Conservation (phyloP, 192 early-diverging fungal species). For the Podila horticola region DNA sequence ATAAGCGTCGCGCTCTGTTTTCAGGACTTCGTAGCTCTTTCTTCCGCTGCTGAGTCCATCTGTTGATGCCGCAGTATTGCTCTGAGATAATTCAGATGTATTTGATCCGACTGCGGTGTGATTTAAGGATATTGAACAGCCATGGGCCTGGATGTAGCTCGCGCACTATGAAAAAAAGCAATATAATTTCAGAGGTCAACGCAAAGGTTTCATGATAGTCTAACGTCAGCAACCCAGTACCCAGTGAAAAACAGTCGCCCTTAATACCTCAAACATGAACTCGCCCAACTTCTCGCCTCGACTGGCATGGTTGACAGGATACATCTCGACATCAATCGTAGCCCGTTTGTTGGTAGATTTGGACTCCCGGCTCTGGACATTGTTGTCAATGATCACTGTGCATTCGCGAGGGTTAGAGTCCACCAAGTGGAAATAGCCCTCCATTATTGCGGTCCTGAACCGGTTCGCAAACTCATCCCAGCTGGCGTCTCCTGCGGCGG, state of each 20-base stretch:
- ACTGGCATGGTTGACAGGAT: conserved; percentile 30
- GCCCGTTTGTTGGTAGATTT: background rate
- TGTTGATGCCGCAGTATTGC: background rate
- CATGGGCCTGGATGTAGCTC: conserved; percentile 27
- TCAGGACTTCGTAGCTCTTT: conserved; percentile 30
- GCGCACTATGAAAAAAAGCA: conserved; percentile 18
- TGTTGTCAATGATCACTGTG: conserved; percentile 44
- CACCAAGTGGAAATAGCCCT: conserved; percentile 35
- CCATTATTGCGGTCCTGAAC: conserved; percentile 29
- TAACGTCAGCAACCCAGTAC: background rate
- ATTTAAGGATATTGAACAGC: conserved; percentile 19
- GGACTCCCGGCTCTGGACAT: conserved; percentile 22
- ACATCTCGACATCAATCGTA: conserved; percentile 32
- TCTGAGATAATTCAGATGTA: background rate
- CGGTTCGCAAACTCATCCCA: conserved; percentile 41
- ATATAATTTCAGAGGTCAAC: background rate
- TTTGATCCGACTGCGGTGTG: background rate
- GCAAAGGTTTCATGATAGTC: background rate
- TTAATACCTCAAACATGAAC: conserved; percentile 46
- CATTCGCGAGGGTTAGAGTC: conserved; percentile 33
- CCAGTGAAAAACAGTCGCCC: background rate
- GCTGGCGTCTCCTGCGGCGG: conserved; percentile 21
- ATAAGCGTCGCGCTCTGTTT: conserved; percentile 33
- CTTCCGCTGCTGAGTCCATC: background rate
- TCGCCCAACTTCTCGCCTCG: conserved; percentile 36